Evolutionary conservation across 352 stramenopile species (phyloP), one percentile per base, ranked within the genome.

Genomic region (Globisporangium nodosum): DNA sequence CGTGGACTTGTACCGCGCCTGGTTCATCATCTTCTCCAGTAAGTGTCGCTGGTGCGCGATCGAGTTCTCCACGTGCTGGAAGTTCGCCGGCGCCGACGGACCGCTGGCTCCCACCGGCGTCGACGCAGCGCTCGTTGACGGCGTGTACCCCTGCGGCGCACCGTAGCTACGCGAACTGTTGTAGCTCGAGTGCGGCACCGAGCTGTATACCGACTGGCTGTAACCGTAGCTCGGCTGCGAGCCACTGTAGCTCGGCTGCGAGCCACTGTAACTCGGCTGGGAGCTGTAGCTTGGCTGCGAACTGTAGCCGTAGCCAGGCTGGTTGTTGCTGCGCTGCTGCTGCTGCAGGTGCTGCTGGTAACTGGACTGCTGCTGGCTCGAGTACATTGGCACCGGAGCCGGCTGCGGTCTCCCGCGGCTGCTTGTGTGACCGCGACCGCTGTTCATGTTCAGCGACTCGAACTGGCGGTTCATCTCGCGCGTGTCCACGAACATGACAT

Each of bases 31-130:
- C 68, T 87, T 72, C 48, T 86, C 57, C 24, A 89, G 71, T 49
- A 89, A 30, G 48, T 76, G 70, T 11, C 75, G 66, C 60, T 89
- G 79, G 45, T 89, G 76, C 11, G 79, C 79, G 54, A 89, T 85
- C 39, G 75, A 87, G 39, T 82, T 66, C 56, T 88, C 76, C 35
- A 88, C 68, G 20, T 65, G 24, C 64, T 79, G 67, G 12, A 73
- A 66, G 24, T 56, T 74, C 3, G 69, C 60, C 1, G 71, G 45
- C 3, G 52, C 49, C n/a, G 30, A 24, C 16, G 27, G 33, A 9
- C 16, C 54, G 46, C 35, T 42, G 3, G 35, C 35, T 15, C 35
- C 35, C 35, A 52, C 42, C 7, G 43, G 43, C 43, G 43, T 49
- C n/a, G 43, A 49, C 43, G 43, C 16, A 16, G n/a, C 43, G 20